These are phyloP conservation scores for Clarireedia monteithiana DNA, from an alignment of 2,329 filamentous ascomycete genomes.

Conservation along the genomic window DNA sequence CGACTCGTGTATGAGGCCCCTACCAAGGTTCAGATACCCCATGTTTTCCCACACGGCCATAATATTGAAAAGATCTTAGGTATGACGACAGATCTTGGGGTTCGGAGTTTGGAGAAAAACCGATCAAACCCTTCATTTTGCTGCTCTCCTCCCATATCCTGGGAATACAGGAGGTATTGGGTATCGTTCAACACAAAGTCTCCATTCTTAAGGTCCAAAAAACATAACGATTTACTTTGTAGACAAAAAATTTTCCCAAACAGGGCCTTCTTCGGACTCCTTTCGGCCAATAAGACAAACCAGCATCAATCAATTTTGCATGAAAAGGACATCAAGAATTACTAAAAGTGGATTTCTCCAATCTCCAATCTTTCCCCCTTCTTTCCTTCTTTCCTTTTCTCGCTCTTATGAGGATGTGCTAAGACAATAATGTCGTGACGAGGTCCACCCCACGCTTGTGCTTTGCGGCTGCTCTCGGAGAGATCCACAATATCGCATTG, in stretches of 20 bases:
- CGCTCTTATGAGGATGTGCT: not conserved
- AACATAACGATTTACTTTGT: not conserved
- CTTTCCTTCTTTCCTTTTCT: not conserved
- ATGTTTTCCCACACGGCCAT: no score
- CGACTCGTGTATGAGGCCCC: not conserved
- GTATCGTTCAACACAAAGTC: not conserved
- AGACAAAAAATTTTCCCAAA: not conserved
- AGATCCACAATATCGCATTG: not conserved
- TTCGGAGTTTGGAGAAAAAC: not conserved
- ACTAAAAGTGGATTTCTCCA: not conserved
- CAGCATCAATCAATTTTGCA: not conserved
- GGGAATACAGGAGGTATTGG: not conserved
- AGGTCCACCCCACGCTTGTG: not conserved
- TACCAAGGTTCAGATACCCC: no score
- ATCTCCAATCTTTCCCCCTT: not conserved
- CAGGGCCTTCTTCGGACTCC: conserved; percentile 6
- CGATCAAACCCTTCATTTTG: no score
- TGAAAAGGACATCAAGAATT: not conserved
- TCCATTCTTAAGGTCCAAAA: not conserved
- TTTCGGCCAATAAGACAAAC: conserved; percentile 3
- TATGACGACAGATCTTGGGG: not conserved
- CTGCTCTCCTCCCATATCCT: no score
- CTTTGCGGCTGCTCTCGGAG: not conserved
- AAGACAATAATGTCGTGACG: not conserved
- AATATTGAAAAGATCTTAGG: no score